These are phyloP conservation scores for Geranium rotundifolium DNA, from an alignment of 345 rosid genomes.

Conservation along the genomic window DNA sequence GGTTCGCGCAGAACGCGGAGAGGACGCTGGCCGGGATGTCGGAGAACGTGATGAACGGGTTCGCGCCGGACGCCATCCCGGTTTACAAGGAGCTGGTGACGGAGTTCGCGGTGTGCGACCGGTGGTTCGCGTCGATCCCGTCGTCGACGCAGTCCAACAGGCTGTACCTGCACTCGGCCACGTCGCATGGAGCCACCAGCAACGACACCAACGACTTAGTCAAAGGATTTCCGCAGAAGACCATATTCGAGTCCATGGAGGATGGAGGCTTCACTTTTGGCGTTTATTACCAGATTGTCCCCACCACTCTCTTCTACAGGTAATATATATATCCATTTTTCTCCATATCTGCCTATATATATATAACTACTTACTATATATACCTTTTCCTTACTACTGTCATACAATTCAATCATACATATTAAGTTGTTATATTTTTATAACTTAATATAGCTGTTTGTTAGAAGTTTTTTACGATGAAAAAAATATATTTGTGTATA, in stretches of 20 bases:
- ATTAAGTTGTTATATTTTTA: no score
- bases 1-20: slow-evolving; percentile 29
- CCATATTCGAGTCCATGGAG: slow-evolving; percentile 58
- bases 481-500: no score
- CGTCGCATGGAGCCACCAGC: slow-evolving; percentile 55
- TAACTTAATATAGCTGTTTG: no score
- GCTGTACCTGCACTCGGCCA: slow-evolving; percentile 54
- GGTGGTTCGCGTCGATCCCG: slow-evolving; percentile 70
- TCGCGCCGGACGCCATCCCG: slow-evolving; percentile 51
- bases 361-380: no score
- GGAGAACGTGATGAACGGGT: slow-evolving; percentile 50
- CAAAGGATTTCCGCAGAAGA: slow-evolving; percentile 59
- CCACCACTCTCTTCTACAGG: slow-evolving; percentile 53
- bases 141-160: slow-evolving; percentile 61
- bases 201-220: slow-evolving; percentile 38
- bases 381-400: no score
- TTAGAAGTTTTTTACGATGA: no score
- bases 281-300: slow-evolving; percentile 46
- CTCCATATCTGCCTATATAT: no score
- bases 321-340: slow-evolving; percentile 4
- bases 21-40: slow-evolving; percentile 13
- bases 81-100: slow-evolving; percentile 44
- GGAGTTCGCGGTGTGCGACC: slow-evolving; percentile 65
- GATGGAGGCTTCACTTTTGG: slow-evolving; percentile 48
- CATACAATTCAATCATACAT: no score